phyloP scores from a whole-genome alignment of 306 rosid genomes.

The Carpinus fangiana region DNA sequence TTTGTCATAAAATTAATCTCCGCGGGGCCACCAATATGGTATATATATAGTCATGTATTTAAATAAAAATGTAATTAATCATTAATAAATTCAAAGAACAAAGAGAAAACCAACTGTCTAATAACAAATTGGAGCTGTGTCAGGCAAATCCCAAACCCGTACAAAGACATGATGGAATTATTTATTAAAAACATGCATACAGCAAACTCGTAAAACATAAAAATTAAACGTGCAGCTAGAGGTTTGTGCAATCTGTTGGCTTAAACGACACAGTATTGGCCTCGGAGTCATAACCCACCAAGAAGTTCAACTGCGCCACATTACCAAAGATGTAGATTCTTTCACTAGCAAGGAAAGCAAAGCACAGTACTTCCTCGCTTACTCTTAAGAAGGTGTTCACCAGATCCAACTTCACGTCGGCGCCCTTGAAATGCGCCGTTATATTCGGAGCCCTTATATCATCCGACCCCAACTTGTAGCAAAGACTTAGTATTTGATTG shows the following conservation, averaged over 20 bases:
- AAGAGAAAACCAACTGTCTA: no score
- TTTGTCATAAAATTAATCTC: no score
- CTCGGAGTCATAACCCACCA: constrained; percentile 54
- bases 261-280: constrained; percentile 40
- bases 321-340: constrained; percentile 42
- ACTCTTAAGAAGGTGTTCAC: constrained; percentile 35
- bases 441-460: constrained; percentile 16
- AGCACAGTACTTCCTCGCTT: constrained; percentile 29
- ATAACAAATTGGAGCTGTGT: no score
- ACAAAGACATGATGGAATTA: no score
- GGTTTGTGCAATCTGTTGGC: constrained; percentile 32
- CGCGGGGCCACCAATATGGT: no score
- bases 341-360: constrained; percentile 22
- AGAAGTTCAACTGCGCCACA: constrained; percentile 43
- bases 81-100: no score
- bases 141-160: no score
- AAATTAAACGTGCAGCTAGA: no score
- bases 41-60: no score
- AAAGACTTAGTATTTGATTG: not conserved
- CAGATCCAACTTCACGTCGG: constrained; percentile 28
- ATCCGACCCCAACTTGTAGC: constrained; percentile 22
- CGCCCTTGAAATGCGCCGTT: constrained; percentile 44
- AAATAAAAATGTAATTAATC: no score
- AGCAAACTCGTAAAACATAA: no score
- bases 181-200: no score